Conservation (phyloP, 495 filamentous ascomycete genomes). For the Aspergillus wentii region DNA sequence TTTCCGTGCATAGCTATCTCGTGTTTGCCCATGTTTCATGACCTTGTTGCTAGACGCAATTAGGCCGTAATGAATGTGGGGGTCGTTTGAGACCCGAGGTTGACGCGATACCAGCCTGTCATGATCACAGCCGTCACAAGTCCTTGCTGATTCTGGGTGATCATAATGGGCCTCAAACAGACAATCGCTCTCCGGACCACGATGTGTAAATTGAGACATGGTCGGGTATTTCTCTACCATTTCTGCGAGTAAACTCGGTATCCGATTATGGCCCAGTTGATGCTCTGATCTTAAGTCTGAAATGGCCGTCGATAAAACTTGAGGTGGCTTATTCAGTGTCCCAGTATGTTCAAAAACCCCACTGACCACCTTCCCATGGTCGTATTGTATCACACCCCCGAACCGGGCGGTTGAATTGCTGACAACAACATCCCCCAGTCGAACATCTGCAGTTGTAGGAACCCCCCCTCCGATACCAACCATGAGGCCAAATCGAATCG, state of each 20-base stretch:
- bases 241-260: conserved; percentile 6
- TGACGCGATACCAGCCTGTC: conserved; percentile 3
- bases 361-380: conserved; percentile 7
- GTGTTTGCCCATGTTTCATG: conserved; percentile 6
- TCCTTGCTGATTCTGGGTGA: conserved; percentile 4
- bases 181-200: conserved; percentile 9
- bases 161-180: conserved; percentile 17
- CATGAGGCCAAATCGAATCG: conserved; percentile 29
- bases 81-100: conserved; percentile 6
- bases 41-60: conserved; percentile 15
- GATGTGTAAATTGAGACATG: conserved; percentile 12
- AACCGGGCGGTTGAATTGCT: conserved; percentile 6
- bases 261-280: neutral
- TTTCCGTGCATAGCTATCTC: conserved; percentile 7
- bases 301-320: conserved; percentile 6
- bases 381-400: conserved; percentile 16
- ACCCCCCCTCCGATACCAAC: conserved; percentile 41
- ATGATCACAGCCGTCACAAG: conserved; percentile 12
- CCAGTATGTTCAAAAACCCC: conserved; percentile 16
- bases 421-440: conserved; percentile 28
- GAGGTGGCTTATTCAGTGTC: conserved; percentile 15
- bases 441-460: conserved; percentile 15
- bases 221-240: conserved; percentile 9
- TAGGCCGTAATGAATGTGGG: conserved; percentile 15
- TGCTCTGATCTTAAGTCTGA: conserved; percentile 4